Conservation (phyloP, 352 stramenopile genomes). For the Phytophthora pistaciae region DNA sequence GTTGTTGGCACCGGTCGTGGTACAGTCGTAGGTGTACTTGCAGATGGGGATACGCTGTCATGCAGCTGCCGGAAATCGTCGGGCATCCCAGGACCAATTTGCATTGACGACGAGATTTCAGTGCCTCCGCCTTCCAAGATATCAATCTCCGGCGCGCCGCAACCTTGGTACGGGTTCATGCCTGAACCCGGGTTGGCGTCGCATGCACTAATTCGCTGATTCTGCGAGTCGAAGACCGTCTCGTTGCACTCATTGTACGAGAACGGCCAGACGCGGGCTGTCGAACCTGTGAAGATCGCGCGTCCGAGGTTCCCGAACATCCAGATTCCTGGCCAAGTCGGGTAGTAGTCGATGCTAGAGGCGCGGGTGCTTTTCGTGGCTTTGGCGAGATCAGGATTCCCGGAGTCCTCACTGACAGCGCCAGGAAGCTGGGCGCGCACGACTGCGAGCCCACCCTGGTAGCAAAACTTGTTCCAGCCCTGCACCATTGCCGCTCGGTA, state of each 20-base stretch:
- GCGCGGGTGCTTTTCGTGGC: conserved; percentile 33
- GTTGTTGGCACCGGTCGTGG: conserved; percentile 48
- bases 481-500: conserved; percentile 69
- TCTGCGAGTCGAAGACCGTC: conserved; percentile 48
- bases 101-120: conserved; percentile 24
- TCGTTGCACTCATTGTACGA: conserved; percentile 93
- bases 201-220: conserved; percentile 88
- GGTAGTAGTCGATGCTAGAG: conserved; percentile 44
- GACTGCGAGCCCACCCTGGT: conserved; percentile 89
- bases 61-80: conserved; percentile 50
- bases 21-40: conserved; percentile 22
- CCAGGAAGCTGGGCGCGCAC: conserved; percentile 89
- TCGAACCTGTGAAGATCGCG: conserved; percentile 93
- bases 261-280: conserved; percentile 95
- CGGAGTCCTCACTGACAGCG: conserved; percentile 52
- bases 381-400: conserved; percentile 44
- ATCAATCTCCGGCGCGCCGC: conserved; percentile 83
- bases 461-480: conserved; percentile 66
- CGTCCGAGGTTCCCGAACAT: conserved; percentile 90
- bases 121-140: conserved; percentile 25
- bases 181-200: conserved; percentile 91
- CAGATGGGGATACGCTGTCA: conserved; percentile 12
- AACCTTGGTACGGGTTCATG: conserved; percentile 86
- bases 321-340: conserved; percentile 23
- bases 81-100: conserved; percentile 80